phyloP scores from a whole-genome alignment of 2,329 filamentous ascomycete genomes.

The Phaeosphaeria sp. region DNA sequence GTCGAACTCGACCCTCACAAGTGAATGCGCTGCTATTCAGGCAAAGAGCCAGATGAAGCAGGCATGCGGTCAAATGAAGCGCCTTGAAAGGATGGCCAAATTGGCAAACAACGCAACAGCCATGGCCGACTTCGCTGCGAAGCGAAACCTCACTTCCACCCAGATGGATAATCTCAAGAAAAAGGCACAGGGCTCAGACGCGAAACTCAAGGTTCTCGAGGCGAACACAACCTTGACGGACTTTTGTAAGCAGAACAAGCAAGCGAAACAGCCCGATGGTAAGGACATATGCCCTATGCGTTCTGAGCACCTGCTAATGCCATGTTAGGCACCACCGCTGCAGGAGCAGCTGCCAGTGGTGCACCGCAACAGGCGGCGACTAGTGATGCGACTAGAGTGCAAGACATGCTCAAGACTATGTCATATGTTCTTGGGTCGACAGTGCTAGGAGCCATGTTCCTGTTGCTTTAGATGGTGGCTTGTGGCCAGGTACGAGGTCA shows the following conservation, averaged over 20 bases:
- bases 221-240: conserved; percentile 36
- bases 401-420: conserved; percentile 14
- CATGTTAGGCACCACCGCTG: conserved; percentile 5
- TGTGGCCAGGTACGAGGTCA: background rate
- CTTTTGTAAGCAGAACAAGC: conserved; percentile 24
- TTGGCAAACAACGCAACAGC: conserved; percentile 36
- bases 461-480: conserved; percentile 21
- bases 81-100: conserved; percentile 24
- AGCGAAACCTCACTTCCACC: conserved; percentile 30
- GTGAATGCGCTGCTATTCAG: conserved; percentile 30
- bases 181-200: conserved; percentile 25
- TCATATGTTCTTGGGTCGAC: conserved; percentile 24
- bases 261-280: conserved; percentile 10
- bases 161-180: conserved; percentile 29
- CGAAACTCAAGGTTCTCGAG: conserved; percentile 29
- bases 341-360: background rate
- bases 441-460: conserved; percentile 19
- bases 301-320: background rate
- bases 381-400: conserved; percentile 8
- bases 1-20: conserved; percentile 34
- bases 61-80: conserved; percentile 32
- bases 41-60: conserved; percentile 26
- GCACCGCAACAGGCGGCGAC: conserved; percentile 3
- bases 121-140: conserved; percentile 25
- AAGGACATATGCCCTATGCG: background rate